phyloP scores from a whole-genome alignment of 257 asterid species.

The Henckelia pumila region DNA sequence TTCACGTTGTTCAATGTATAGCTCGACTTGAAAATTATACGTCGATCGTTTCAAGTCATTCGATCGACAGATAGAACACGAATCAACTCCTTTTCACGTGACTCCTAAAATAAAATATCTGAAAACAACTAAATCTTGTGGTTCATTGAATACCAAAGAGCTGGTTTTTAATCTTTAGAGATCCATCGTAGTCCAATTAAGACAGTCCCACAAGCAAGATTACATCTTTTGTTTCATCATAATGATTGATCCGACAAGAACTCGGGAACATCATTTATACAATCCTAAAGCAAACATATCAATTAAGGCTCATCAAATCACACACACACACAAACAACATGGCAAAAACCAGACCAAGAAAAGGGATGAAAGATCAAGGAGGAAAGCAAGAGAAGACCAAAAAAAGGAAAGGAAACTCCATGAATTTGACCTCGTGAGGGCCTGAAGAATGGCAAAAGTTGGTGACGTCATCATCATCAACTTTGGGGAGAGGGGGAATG shows the following conservation, averaged over 20 bases:
- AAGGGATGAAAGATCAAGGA: neutral
- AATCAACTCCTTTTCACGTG: too few species aligned
- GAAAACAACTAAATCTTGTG: neutral
- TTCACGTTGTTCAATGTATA: too few species aligned
- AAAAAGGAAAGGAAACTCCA: neutral
- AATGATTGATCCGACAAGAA: neutral
- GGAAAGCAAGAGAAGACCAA: too few species aligned
- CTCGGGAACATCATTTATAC: too few species aligned
- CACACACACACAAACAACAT: neutral
- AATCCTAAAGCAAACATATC: too few species aligned
- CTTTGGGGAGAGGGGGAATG: slow-evolving; percentile 54
- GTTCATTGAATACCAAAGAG: neutral
- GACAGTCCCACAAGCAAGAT: neutral
- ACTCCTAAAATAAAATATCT: neutral
- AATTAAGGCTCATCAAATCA: too few species aligned
- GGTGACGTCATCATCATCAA: slow-evolving; percentile 4
- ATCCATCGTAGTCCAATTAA: too few species aligned
- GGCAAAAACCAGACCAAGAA: neutral
- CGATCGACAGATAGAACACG: too few species aligned
- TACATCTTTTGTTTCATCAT: neutral
- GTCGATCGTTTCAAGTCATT: too few species aligned
- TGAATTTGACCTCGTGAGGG: slow-evolving; percentile 51
- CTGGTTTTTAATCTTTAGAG: too few species aligned
- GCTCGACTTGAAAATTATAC: too few species aligned
- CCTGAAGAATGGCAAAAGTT: slow-evolving; percentile 37